Conservation (phyloP, 495 filamentous ascomycete genomes). For the Xeromyces bisporus region DNA sequence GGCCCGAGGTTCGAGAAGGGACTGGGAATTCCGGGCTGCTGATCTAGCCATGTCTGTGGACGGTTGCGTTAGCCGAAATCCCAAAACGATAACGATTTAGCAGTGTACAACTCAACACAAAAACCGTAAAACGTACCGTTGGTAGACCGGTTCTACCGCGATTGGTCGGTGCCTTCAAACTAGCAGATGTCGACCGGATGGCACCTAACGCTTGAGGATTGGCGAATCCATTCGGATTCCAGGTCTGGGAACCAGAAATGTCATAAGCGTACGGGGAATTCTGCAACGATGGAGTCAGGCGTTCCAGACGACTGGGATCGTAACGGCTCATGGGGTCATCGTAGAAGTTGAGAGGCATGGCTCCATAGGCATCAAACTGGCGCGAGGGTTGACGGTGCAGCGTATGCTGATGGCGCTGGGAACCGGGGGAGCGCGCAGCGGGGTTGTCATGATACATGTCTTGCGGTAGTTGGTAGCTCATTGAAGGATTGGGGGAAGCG, state of each 20-base stretch:
- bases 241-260: conserved; percentile 45
- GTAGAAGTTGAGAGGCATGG: conserved; percentile 44
- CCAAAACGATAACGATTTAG: no score
- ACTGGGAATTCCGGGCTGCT: conserved; percentile 34
- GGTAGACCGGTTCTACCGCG: conserved; percentile 40
- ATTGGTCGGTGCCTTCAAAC: conserved; percentile 34
- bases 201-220: conserved; percentile 34
- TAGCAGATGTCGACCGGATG: conserved; percentile 37
- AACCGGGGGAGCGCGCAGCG: conserved; percentile 42
- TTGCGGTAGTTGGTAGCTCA: conserved; percentile 42
- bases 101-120: no score
- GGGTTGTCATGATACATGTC: conserved; percentile 47
- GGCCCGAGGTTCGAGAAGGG: conserved; percentile 37
- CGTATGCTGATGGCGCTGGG: conserved; percentile 45
- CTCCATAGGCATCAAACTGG: conserved; percentile 50
- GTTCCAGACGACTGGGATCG: conserved; percentile 42
- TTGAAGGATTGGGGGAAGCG: conserved; percentile 22
- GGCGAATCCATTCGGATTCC: conserved; percentile 42
- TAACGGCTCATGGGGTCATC: conserved; percentile 46
- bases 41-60: conserved; percentile 47
- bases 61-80: no score
- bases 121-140: conserved; percentile 35
- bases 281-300: conserved; percentile 37
- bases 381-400: conserved; percentile 51
- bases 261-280: conserved; percentile 41